phyloP scores from a whole-genome alignment of 2,329 filamentous ascomycete genomes.

The Anthostomella pinea region DNA sequence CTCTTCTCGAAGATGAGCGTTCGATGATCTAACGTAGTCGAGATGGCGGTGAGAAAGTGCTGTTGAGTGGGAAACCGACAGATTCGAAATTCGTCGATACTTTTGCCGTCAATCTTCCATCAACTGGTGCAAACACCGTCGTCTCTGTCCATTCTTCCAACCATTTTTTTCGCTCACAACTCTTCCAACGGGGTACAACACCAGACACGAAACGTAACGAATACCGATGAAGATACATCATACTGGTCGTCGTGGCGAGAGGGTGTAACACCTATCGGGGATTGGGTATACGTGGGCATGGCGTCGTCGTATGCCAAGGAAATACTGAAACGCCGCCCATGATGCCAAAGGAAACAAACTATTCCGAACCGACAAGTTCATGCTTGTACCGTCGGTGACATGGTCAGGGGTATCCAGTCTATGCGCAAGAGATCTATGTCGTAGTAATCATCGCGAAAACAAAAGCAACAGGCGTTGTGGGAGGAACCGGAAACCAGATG shows the following conservation, averaged over 20 bases:
- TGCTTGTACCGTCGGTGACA: constrained; percentile 17
- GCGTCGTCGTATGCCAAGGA: constrained; percentile 27
- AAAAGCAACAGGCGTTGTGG: too few relatives aligned
- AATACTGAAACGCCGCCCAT: constrained; percentile 26
- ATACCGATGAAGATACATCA: constrained; percentile 2
- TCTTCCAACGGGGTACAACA: neutral
- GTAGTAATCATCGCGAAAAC: constrained; percentile 21
- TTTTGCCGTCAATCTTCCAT: too few relatives aligned
- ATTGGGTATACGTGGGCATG: constrained; percentile 23
- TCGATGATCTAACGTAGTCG: too few relatives aligned
- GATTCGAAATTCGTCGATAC: too few relatives aligned
- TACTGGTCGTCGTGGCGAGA: neutral
- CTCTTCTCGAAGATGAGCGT: constrained; percentile 7
- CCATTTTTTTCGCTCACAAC: constrained; percentile 7
- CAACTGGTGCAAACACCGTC: too few relatives aligned
- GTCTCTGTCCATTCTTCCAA: too few relatives aligned
- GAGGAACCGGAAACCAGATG: too few relatives aligned
- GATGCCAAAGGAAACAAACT: constrained; percentile 27
- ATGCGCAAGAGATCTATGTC: constrained; percentile 28
- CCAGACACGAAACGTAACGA: constrained; percentile 7
- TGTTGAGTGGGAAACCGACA: too few relatives aligned
- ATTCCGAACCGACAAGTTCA: constrained; percentile 26
- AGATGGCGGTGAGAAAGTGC: too few relatives aligned
- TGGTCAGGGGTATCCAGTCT: constrained; percentile 32
- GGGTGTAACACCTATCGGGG: constrained; percentile 17